Evolutionary conservation across 163 green algal genomes (phyloP).

Genomic region (Prototheca wickerhamii): DNA sequence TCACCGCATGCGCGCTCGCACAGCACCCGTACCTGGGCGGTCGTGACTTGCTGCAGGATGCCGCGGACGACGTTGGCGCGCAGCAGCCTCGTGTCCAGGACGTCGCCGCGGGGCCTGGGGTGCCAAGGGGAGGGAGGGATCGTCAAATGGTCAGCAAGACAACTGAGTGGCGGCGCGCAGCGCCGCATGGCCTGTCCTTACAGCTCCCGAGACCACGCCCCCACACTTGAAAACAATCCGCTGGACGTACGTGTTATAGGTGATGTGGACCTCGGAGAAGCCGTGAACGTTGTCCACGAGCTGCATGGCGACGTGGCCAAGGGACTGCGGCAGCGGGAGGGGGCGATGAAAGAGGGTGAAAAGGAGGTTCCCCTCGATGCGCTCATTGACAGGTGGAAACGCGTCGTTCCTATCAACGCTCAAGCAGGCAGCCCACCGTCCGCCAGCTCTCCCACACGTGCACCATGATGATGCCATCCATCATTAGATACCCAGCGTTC

Average conservation of each 20-base stretch:
- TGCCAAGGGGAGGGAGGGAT: neutral
- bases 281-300: slow-evolving; percentile 56
- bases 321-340: slow-evolving; percentile 7
- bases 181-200: no score
- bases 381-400: no score
- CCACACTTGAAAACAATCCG: no score
- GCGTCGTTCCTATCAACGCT: no score
- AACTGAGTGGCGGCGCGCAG: neutral
- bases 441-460: no score
- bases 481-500: no score
- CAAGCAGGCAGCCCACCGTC: no score
- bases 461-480: no score
- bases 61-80: slow-evolving; percentile 89
- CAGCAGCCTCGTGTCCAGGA: slow-evolving; percentile 90
- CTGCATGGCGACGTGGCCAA: slow-evolving; percentile 73
- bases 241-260: slow-evolving; percentile 55
- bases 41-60: slow-evolving; percentile 71
- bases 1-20: neutral
- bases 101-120: slow-evolving; percentile 58
- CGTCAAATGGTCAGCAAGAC: neutral
- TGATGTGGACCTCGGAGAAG: slow-evolving; percentile 76
- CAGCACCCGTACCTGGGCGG: slow-evolving; percentile 12
- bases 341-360: no score
- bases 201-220: no score
- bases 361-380: no score